Conservation (phyloP, 495 filamentous ascomycete species). For the Schizothecium vesticola region DNA sequence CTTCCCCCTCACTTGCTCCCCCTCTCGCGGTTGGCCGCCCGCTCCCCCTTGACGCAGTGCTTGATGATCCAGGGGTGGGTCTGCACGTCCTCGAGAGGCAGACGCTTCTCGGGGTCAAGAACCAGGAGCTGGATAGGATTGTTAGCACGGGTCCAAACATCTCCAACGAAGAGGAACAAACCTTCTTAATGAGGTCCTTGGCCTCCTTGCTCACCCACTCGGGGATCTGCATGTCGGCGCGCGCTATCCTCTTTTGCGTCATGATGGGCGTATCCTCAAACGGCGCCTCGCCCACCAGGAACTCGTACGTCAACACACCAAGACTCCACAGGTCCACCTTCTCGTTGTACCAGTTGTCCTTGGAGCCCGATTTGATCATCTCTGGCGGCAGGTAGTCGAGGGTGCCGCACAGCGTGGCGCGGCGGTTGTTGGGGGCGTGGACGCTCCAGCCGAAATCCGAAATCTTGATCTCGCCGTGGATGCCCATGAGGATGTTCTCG, state of each 20-base stretch:
- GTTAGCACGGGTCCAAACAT: constrained; percentile 3
- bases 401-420: constrained; percentile 94
- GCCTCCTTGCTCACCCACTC: constrained; percentile 87
- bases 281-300: constrained; percentile 89
- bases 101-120: constrained; percentile 88
- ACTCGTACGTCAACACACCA: constrained; percentile 94
- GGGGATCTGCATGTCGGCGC: constrained; percentile 89
- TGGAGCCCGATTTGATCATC: constrained; percentile 79
- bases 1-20: constrained; percentile 20
- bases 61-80: constrained; percentile 96
- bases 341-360: constrained; percentile 84
- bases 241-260: constrained; percentile 85
- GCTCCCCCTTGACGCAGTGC: constrained; percentile 80
- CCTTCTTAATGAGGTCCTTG: constrained; percentile 85
- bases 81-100: constrained; percentile 83
- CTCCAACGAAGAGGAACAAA: constrained; percentile 29
- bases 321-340: constrained; percentile 96
- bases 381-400: constrained; percentile 96
- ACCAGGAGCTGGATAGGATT: constrained; percentile 65
- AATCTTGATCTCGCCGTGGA: constrained; percentile 98
- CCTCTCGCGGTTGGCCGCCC: constrained; percentile 49
- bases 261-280: constrained; percentile 95
- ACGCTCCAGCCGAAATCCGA: constrained; percentile 99
- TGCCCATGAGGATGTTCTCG: constrained; percentile 95
- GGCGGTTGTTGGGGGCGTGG: constrained; percentile 89